Evolutionary conservation across 495 filamentous ascomycete genomes (phyloP), one percentile per base, ranked within the genome.

Genomic region (Gamarada debralockiae): DNA sequence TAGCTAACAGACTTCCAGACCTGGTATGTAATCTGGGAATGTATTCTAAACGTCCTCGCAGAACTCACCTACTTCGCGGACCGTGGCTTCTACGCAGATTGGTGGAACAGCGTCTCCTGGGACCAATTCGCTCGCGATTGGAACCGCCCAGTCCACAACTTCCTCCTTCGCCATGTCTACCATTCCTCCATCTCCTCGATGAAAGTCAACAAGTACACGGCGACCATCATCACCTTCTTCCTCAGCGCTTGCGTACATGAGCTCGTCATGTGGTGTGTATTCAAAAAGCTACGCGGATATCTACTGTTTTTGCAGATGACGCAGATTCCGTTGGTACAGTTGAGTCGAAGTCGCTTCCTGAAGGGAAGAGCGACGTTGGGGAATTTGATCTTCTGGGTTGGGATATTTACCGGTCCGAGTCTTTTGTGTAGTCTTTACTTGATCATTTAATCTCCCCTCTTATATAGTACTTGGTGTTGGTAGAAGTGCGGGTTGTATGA

Each of bases 21-120:
- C 17, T 87, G 82, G 81, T 90, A 89, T 61, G 75, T 90, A 22
- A 89, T 90, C 61, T 90, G 86, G 86, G 86, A 90, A 69, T 84
- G 83, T 44, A 78, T 89, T 44, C 79, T 90, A 46, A 90, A 90
- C 69, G 76, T 87, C 33, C 65, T 89, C 3, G 86, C 84, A 3
- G 86, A 90, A 62, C 62, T 90, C 47, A 89, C 84, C 1, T 67
- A 69, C 33, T 90, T 89, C 61, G 85, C 86, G n/a, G 86, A 90
- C 63, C 81, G 87, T 40, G 79, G 79, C 41, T 90, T 90, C 69
- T 90, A 90, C 61, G 82, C 80, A 33, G 81, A 81, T 55, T 91
- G 87, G 59, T 61, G 59, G 59, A 61, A 61, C 24, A 34, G 25
- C 37, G 73, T 80, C 1, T 76, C 73, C 2, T 85, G 79, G 79